Percentiles rank a stretch among this genome's conserved stretches.
Conservation (phyloP, 768 basidiomycete genomes). For the Lanmaoa pseudosensibilis region DNA sequence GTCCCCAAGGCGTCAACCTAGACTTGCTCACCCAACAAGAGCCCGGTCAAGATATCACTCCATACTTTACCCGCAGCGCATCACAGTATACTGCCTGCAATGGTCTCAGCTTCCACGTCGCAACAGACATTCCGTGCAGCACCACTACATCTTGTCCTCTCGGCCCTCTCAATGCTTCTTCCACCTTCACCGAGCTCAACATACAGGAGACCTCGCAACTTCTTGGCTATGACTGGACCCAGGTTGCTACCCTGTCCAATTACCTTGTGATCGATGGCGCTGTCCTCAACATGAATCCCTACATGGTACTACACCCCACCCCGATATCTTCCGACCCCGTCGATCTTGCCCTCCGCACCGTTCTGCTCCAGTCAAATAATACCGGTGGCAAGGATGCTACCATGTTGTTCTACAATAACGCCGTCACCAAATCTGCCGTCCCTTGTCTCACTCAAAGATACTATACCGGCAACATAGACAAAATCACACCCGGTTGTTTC, state of each 20-base stretch:
- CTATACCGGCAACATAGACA: conserved; percentile 93
- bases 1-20: conserved; percentile 56
- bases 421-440: conserved; percentile 63
- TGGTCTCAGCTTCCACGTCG: conserved; percentile 62
- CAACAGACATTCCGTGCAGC: conserved; percentile 73
- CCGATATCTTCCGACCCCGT: conserved; percentile 72
- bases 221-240: conserved; percentile 90
- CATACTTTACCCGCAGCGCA: conserved; percentile 70
- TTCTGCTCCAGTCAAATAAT: conserved; percentile 50
- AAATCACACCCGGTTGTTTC: conserved; percentile 94
- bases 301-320: conserved; percentile 70
- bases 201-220: conserved; percentile 64
- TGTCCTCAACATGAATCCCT: conserved; percentile 90
- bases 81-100: conserved; percentile 66
- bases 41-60: conserved; percentile 90
- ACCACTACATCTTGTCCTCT: conserved; percentile 64
- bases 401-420: conserved; percentile 74
- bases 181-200: conserved; percentile 60
- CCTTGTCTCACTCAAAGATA: conserved; percentile 85
- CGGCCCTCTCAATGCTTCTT: conserved; percentile 50
- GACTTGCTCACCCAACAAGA: conserved; percentile 48
- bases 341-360: conserved; percentile 78
- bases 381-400: conserved; percentile 86
- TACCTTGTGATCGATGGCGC: conserved; percentile 92
- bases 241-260: conserved; percentile 67